Evolutionary conservation across 768 basidiomycete species (phyloP), one percentile per base, ranked within the genome.

Genomic region (Lentinula sp.): DNA sequence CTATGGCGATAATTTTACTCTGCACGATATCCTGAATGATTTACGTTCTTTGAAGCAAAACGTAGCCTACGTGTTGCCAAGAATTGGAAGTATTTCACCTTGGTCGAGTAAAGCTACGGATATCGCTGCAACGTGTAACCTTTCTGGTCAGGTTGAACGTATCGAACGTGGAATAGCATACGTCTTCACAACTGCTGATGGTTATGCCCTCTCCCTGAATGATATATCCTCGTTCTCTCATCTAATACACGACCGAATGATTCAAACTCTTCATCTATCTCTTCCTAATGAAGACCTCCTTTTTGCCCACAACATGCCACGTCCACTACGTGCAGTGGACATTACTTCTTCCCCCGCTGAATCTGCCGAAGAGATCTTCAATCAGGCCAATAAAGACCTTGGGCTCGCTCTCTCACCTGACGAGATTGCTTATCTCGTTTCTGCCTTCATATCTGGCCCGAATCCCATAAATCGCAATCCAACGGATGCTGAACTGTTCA

Each of bases 21-120:
- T 86, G 3, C 70, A 77, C 3, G 72, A 66, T 6, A 86, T 87
- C 0, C 63, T 70, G 10, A 64, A 70, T 20, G 68, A 72, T 32
- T 69, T 76, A n/a, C 67, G 77, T 55, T 68, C 69, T 16, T 69
- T 69, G 9, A 65, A 63, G 46, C 61, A 66, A 32, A 82, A 84
- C 53, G 75, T 86, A 10, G 74, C 86, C 45, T 96, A 85, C 70
- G 85, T 97, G 43, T 76, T 90, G 6, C 95, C 95, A 10, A 78
- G 95, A 61, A 81, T 85, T 7, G 95, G 96, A 3, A 95, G 95
- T 3, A 89, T 98, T 67, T 98, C 96, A 4, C 95, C 97, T 2
- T 99, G 97, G 97, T 98, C 96, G 5, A 96, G 92, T 74, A 99
- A 99, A 75, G 96, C 97, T 2, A 98, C 96, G 0, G 95, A 99